These are phyloP conservation scores for Blastocystis sp. DNA, from an alignment of 352 stramenopile species.

Conservation along the genomic window DNA sequence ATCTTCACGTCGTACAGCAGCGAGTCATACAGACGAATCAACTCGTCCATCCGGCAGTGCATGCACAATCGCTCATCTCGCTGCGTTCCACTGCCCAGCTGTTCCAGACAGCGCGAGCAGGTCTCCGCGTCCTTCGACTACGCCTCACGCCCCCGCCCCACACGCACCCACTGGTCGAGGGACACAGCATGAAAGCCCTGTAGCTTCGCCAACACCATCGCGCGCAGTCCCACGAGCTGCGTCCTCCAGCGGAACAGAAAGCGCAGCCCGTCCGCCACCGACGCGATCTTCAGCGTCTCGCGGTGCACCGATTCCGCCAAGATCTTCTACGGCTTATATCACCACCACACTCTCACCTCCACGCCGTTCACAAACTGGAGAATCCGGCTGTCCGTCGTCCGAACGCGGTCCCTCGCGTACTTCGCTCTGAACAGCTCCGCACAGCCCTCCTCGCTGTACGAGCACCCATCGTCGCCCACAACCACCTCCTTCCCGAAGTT, in stretches of 20 bases:
- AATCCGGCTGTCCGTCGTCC: neutral
- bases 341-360: neutral
- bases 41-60: constrained; percentile 18
- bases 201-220: neutral
- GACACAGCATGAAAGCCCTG: neutral
- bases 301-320: neutral
- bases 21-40: constrained; percentile 27
- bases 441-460: neutral
- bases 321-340: neutral
- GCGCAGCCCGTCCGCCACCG: neutral
- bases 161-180: neutral
- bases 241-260: neutral
- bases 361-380: neutral
- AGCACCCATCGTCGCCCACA: too few species aligned
- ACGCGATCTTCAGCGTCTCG: neutral
- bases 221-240: neutral
- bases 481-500: neutral
- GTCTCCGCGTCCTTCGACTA: neutral
- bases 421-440: neutral
- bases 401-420: neutral
- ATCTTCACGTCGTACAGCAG: constrained; percentile 6
- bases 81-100: neutral
- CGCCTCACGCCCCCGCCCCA: neutral
- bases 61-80: neutral
- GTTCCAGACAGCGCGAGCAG: constrained; percentile 23